Evolutionary conservation across 805 yeast genomes (phyloP).

Genomic region (Pichia manshurica): DNA sequence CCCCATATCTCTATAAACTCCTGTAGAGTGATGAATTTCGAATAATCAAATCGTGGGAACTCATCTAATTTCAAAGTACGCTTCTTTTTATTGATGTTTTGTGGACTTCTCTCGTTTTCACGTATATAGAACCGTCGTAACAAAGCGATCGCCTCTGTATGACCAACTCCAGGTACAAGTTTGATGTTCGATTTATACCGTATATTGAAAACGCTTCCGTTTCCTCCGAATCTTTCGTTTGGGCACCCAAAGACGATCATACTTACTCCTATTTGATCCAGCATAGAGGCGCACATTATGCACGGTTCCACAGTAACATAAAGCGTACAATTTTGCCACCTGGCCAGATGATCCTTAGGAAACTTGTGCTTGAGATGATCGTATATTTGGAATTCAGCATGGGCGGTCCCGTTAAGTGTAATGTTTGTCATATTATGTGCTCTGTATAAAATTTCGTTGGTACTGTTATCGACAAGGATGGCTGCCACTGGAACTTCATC

Average conservation of each 20-base stretch:
- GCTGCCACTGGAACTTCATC: conserved; percentile 87
- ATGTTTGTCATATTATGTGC: conserved; percentile 87
- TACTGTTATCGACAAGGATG: conserved; percentile 44
- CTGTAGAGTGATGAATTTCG: conserved; percentile 42
- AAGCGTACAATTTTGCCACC: conserved; percentile 54
- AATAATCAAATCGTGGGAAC: conserved; percentile 58
- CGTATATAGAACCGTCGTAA: conserved; percentile 78
- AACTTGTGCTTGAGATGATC: conserved; percentile 40
- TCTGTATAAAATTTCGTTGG: conserved; percentile 50
- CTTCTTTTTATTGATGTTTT: conserved; percentile 66
- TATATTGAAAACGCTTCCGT: conserved; percentile 66
- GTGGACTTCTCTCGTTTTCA: conserved; percentile 83
- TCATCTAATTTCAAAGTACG: conserved; percentile 50
- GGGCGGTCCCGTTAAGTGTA: conserved; percentile 80
- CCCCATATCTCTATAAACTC: conserved; percentile 53
- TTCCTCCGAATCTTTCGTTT: conserved; percentile 94
- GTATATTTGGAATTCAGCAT: conserved; percentile 87
- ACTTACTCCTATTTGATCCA: conserved; percentile 71
- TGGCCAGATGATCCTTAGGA: conserved; percentile 22
- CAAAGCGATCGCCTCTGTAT: conserved; percentile 78
- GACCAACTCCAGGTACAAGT: conserved; percentile 63
- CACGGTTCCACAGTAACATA: conserved; percentile 98
- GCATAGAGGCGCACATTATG: conserved; percentile 93
- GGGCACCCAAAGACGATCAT: conserved; percentile 87
- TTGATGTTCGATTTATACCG: conserved; percentile 36